A percentile compares a stretch with the other conserved stretches of the same genome.
phyloP scores from a whole-genome alignment of 176 grass and related monocot genomes.

The Oryza glaberrima region DNA sequence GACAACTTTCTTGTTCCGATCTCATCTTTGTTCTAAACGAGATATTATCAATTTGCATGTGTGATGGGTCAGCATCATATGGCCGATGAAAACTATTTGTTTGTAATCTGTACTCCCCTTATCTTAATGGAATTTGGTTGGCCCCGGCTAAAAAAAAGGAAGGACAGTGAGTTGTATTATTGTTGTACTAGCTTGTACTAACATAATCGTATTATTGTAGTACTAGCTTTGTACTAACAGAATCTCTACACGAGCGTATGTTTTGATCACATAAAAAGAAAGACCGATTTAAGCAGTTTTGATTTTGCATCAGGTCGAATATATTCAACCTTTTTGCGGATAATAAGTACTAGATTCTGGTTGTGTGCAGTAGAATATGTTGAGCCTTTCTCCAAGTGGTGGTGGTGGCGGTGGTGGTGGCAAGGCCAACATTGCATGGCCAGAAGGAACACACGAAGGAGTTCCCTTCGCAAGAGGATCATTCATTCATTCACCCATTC shows the following conservation, averaged over 20 bases:
- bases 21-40: neutral
- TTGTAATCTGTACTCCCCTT: too few relatives aligned
- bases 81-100: too few relatives aligned
- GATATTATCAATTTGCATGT: neutral
- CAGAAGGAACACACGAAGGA: slow-evolving; percentile 25
- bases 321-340: neutral
- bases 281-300: neutral
- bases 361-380: slow-evolving; percentile 17
- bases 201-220: neutral
- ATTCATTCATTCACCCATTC: neutral
- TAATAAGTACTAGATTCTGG: neutral
- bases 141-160: neutral
- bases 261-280: neutral
- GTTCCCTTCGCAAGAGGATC: neutral
- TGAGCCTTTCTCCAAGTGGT: neutral
- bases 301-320: neutral
- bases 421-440: slow-evolving; percentile 41
- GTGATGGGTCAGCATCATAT: too few relatives aligned
- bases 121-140: too few relatives aligned
- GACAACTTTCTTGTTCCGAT: neutral
- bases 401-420: neutral
- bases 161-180: neutral
- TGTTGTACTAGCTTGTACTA: neutral
- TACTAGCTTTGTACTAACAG: neutral
- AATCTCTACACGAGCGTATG: neutral